A percentile compares a stretch with the other conserved stretches of the same genome.
Conservation (phyloP, 1,139 yeast genomes). For the Scheffersomyces insectosa region DNA sequence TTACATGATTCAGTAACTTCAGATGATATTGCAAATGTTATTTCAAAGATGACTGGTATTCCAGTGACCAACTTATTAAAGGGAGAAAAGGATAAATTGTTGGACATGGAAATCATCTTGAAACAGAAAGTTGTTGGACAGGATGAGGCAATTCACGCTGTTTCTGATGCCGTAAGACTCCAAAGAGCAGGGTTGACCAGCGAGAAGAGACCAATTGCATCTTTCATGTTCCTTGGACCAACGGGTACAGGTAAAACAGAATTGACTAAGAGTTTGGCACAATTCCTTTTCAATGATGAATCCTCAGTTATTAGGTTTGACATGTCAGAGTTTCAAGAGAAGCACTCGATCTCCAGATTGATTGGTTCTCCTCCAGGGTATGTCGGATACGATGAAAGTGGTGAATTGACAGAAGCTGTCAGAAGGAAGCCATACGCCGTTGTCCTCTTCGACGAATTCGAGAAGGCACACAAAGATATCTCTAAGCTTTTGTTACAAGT, state of each 20-base stretch:
- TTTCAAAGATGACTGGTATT: constrained; percentile 93
- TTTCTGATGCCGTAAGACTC: constrained; percentile 90
- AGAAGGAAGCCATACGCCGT: constrained; percentile 94
- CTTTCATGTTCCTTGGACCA: constrained; percentile 94
- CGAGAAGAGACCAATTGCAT: constrained; percentile 92
- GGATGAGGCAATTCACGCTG: constrained; percentile 87
- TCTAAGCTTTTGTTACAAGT: constrained; percentile 88
- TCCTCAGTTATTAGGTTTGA: constrained; percentile 86
- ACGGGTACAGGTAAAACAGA: constrained; percentile 99
- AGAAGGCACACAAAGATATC: constrained; percentile 94
- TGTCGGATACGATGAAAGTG: constrained; percentile 94
- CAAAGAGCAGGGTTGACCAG: constrained; percentile 96
- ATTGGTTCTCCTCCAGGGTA: constrained; percentile 99
- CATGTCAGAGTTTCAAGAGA: constrained; percentile 97
- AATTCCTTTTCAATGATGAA: constrained; percentile 87
- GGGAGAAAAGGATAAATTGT: constrained; percentile 88
- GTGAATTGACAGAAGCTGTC: constrained; percentile 94
- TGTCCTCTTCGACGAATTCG: constrained; percentile 91
- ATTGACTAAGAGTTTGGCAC: constrained; percentile 87
- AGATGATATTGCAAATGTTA: constrained; percentile 90
- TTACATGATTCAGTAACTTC: constrained; percentile 92
- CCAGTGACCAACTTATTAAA: constrained; percentile 90
- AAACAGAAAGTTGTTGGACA: constrained; percentile 87
- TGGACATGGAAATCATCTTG: constrained; percentile 82
- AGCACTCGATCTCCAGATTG: constrained; percentile 82